Evolutionary conservation across 139 green algal genomes (phyloP), one percentile per base, ranked within the genome.

Genomic region (Chlamydomonas urium): DNA sequence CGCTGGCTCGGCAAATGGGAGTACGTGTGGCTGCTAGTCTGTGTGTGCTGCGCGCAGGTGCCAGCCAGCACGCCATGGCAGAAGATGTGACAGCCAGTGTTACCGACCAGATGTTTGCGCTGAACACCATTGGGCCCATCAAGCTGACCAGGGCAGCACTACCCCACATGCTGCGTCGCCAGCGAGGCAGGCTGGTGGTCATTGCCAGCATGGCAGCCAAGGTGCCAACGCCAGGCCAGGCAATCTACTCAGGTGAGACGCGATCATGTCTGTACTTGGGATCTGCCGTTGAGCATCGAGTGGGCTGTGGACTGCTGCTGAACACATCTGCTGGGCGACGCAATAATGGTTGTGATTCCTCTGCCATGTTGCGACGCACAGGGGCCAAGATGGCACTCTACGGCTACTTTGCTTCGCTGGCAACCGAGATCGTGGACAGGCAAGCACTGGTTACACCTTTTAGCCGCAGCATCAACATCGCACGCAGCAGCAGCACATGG

Each of bases 51-150:
- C 57, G 37, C 50, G 31, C 53, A 89, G 89, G 86, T 37, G 82
- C 81, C 42, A 89, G 78, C 31, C 86, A 92, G 81, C 83, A 90
- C 50, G 84, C 82, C 19, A 71, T 84, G 24, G 91, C 80, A 2
- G 72, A 87, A 34, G 85, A 93, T 61, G 91, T 85, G 19, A 81
- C 35, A 0, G 8, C 63, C 8, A 69, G 85, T 3, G 82, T 94
- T 10, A 81, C 88, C 26, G 74, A 89, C 2, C 23, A 67, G 60
- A 67, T 96, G 53, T 76, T 96, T 45, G 47, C 71, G 8, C 71
- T 93, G n/a, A 96, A 96, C 78, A 74, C 89, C 3, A 50, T 92
- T 1, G 76, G 80, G 0, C 85, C 87, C 47, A 93, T 96, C 59
- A 79, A 74, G 8, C 75, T 96, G 2, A 91, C 87, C 0, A 75